Evolutionary conservation across 441 rosid genomes (phyloP), one percentile per base, ranked within the genome.

Genomic region (Corymbia calophylla): DNA sequence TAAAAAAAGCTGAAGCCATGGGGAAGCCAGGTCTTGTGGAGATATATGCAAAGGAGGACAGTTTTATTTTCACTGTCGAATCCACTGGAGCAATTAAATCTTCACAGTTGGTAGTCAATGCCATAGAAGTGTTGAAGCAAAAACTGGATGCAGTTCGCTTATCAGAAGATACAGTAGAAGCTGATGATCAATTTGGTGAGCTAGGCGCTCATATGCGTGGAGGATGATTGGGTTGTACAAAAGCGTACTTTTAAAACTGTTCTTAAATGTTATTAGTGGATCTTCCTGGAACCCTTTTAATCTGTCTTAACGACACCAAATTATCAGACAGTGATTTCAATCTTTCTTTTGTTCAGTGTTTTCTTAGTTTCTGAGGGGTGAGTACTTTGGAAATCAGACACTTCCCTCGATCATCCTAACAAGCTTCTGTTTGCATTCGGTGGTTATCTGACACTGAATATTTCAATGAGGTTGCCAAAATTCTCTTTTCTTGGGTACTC

Each of bases 171-270:
- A 96, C 99, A 5, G 98, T 97, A 9, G 98, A 96, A 92, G 99
- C 98, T 2, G 99, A 97, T 92, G 98, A 98, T 92, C 99, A 96
- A 89, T 98, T 96, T 94, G 99, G 99, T 53, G 99, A 97, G 92
- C 98, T 97, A 8, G 98, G 99, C 87, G 99, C 98, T 7, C 99
- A 98, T 90, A 94, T 97, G 99, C 99, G 97, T 10, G 99, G 95
- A 89, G 99, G 99, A 84, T 97, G 94, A 94, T 87, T 53, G 23
- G 14, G 27, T 53, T 55, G 80, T 44, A 77, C 29, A 7, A 44
- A 6, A 23, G n/a, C n/a, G n/a, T 77, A 44, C 49, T 77, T 44
- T 27, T 77, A 44, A 44, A 44, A 53, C 53, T 77, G 53, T 12
- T 77, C 49, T 44, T 23, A 4, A 77, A 77, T 77, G 51, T 77